Percentiles rank a stretch among this genome's conserved stretches.
Evolutionary conservation across 352 stramenopile genomes (phyloP).

Genomic region (Pythium phragmitis): DNA sequence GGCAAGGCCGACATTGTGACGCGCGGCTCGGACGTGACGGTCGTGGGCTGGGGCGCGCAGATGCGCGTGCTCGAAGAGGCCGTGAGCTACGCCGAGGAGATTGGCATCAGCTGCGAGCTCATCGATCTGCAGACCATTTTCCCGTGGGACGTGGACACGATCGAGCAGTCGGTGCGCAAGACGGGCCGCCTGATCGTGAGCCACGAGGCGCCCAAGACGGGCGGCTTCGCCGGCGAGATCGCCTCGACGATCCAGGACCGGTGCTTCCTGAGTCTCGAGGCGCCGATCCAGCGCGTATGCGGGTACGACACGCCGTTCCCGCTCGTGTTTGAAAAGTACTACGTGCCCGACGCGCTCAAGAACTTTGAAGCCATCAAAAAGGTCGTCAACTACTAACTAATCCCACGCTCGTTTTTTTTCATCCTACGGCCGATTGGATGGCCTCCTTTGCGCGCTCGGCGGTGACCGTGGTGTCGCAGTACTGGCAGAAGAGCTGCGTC

Average conservation of each 20-base stretch:
- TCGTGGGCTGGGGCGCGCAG: conserved; percentile 94
- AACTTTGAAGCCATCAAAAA: conserved; percentile 96
- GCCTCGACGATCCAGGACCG: conserved; percentile 91
- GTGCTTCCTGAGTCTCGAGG: conserved; percentile 96
- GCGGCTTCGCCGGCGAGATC: conserved; percentile 96
- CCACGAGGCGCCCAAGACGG: conserved; percentile 95
- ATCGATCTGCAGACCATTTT: conserved; percentile 98
- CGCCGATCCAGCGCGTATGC: conserved; percentile 92
- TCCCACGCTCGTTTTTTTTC: conserved; percentile 1
- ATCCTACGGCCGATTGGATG: background rate
- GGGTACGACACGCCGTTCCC: conserved; percentile 98
- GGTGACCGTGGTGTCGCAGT: conserved; percentile 75
- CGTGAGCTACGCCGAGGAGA: conserved; percentile 83
- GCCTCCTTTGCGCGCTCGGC: conserved; percentile 9
- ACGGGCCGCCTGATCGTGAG: conserved; percentile 96
- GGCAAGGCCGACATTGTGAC: conserved; percentile 94
- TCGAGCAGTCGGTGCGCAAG: conserved; percentile 96
- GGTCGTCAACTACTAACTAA: conserved; percentile 89
- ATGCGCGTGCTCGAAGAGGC: conserved; percentile 87
- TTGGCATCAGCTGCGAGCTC: conserved; percentile 96
- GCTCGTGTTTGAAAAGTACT: conserved; percentile 96
- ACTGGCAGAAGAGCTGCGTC: conserved; percentile 86
- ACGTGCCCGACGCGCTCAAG: conserved; percentile 92
- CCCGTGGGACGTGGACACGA: conserved; percentile 95
- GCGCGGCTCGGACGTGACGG: conserved; percentile 91